Conservation (phyloP, 257 asterid species). For the Solanum raphanifolium region DNA sequence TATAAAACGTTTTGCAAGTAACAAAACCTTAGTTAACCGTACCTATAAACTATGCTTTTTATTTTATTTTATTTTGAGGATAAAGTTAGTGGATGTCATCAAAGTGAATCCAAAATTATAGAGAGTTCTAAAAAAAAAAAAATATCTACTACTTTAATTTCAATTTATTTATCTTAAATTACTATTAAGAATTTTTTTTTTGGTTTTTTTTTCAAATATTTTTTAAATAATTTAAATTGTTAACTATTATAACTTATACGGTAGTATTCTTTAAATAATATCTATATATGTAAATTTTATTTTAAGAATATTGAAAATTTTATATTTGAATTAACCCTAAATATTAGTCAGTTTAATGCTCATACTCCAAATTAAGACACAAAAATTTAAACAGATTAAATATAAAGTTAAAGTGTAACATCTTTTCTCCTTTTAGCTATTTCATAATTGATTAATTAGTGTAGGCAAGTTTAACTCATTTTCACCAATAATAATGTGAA, state of each 20-base stretch:
- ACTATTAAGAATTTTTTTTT: neutral
- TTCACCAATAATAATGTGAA: neutral
- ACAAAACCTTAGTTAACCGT: neutral
- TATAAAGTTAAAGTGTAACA: neutral
- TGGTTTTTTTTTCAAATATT: neutral
- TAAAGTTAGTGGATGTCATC: neutral
- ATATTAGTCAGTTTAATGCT: neutral
- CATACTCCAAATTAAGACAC: neutral
- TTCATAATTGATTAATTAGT: neutral
- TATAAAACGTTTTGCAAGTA: neutral
- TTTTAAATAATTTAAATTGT: neutral
- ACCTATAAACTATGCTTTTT: neutral
- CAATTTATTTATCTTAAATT: neutral
- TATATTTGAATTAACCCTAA: neutral
- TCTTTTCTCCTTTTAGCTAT: neutral
- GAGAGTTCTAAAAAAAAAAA: neutral
- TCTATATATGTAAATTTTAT: neutral
- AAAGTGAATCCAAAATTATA: neutral
- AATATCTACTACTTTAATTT: rapidly evolving
- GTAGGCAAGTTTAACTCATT: neutral
- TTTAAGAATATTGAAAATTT: neutral
- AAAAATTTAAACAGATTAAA: rapidly evolving
- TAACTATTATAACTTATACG: neutral
- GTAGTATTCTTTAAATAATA: neutral
- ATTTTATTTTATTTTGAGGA: neutral